These are phyloP conservation scores for Volvox carteri DNA, from an alignment of 163 green algal genomes.

Conservation along the genomic window DNA sequence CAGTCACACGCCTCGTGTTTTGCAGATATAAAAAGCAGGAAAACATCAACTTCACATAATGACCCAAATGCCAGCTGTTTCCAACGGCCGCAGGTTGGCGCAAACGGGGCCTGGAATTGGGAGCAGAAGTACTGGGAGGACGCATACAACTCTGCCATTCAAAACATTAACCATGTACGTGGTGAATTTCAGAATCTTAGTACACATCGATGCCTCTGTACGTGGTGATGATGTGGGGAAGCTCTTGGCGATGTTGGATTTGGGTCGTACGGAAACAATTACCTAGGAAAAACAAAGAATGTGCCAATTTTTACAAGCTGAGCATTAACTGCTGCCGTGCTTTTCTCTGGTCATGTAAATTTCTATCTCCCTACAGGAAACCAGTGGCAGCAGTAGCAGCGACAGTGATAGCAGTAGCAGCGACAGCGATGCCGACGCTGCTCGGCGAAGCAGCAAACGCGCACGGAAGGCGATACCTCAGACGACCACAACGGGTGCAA, in stretches of 20 bases:
- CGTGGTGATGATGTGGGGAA: too few species aligned
- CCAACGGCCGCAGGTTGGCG: conserved; percentile 86
- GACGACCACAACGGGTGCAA: neutral
- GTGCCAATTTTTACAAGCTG: too few species aligned
- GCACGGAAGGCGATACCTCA: neutral
- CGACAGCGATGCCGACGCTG: conserved; percentile 44
- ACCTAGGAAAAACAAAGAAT: neutral
- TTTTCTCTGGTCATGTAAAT: neutral
- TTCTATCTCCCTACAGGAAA: conserved; percentile 9
- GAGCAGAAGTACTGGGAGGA: conserved; percentile 88
- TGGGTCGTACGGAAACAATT: neutral
- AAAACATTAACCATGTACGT: conserved; percentile 62
- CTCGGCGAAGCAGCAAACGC: neutral
- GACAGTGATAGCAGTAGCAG: conserved; percentile 20
- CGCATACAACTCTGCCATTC: conserved; percentile 72
- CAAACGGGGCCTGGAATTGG: conserved; percentile 74
- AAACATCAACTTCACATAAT: too few species aligned
- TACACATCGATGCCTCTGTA: too few species aligned
- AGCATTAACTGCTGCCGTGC: too few species aligned
- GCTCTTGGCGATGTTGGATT: too few species aligned
- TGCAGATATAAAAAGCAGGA: too few species aligned
- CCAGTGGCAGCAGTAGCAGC: neutral
- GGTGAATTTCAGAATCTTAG: too few species aligned
- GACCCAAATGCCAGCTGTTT: too few species aligned
- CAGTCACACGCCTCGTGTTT: too few species aligned